Base-by-base conservation (phyloP, 352 stramenopile species). In the Phytophthora lateralis region DNA sequence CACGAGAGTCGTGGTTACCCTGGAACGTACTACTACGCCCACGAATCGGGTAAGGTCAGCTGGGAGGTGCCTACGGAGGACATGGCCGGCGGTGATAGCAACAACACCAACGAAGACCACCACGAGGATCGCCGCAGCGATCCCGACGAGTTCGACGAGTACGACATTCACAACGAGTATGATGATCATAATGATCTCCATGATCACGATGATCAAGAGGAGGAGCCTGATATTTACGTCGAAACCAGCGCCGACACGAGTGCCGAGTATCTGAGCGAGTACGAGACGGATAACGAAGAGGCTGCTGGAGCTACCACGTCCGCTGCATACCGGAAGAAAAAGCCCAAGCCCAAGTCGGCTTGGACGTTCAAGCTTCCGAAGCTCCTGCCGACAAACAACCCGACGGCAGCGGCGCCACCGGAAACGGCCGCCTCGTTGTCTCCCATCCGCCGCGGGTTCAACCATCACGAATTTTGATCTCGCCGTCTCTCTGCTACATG, bases 1-100 rank as follows among this genome's bases (percentile, higher is more conserved):
- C 72, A 85, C 38, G 76, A 91, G 52, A 95, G 85, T 57, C 82
- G 82, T 21, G 73, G 70, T 17, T 76, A 85, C 42, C 75, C 76
- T 14, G 80, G 82, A 3, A 78, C 81, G 6, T 88, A 78, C 49
- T 94, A 90, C 57, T 89, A 86, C 41, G 85, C 80, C 43, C 71
- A 91, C 37, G 55, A 75, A 30, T 80, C 82, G 8, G 77, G 82
- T 12, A 73, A 79, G 38, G 88, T 84, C 11, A 85, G 74, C 47
- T 93, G 83, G 83, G 80, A 90, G 14, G 62, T 88, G 35, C 85
- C 85, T 2, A 79, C 46, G 21, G 60, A 76, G 39, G 60, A 70
- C 49, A 65, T 64, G 61, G 18, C 44, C 30, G 24, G 38, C 24
- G 63, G 53, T 17, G 62, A 38, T 11, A 45, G 24, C 27, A 47